Base-by-base conservation (phyloP, 495 filamentous ascomycete genomes). In the Aspergillus heteromorphus region DNA sequence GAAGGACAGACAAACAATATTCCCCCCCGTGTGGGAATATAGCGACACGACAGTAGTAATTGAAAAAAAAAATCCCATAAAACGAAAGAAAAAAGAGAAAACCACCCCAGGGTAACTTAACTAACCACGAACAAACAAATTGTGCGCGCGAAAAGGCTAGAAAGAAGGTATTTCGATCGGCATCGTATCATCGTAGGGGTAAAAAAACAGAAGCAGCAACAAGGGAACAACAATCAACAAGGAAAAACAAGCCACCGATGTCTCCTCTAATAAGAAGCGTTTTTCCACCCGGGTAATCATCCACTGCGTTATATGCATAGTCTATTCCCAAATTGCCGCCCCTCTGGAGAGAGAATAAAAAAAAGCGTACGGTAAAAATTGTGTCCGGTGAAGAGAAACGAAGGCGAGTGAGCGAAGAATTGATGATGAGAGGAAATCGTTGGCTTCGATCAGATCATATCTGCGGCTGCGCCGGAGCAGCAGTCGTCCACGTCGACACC, bases 401-500 rank as follows among this genome's bases (percentile, higher is more conserved):
- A 45, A 62, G 20, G 21, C n/a, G 18, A 53, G 40, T 41, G 45
- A 45, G 16, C 47, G 47, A 21, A 50, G 36, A 47, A 45, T 20
- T 34, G 20, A 36, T 30, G 50, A 16, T 30, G 53, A 57, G 47
- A 51, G 29, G 13, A 34, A 42, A 51, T 2, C 8, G 13, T 10
- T 36, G 8, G 8, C 1, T 30, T 9, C 31, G 19, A 57, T 71
- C 61, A 77, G 19, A 57, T 71, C 61, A 77, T 21, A 77, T 74
- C 50, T 72, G 73, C 16, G 72, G 72, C 48, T 75, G 73, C n/a
- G 72, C 69, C 13, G 71, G 66, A 8, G 73, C 69, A 18, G 72
- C 66, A 6, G 73, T 75, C 29, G 71, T 70, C 72, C 72, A 75
- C 13, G 71, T 60, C 7, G 71, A 62, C 18, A 74, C 65, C 6